Conservation (phyloP, 768 basidiomycete genomes). For the Mrakia frigida region DNA sequence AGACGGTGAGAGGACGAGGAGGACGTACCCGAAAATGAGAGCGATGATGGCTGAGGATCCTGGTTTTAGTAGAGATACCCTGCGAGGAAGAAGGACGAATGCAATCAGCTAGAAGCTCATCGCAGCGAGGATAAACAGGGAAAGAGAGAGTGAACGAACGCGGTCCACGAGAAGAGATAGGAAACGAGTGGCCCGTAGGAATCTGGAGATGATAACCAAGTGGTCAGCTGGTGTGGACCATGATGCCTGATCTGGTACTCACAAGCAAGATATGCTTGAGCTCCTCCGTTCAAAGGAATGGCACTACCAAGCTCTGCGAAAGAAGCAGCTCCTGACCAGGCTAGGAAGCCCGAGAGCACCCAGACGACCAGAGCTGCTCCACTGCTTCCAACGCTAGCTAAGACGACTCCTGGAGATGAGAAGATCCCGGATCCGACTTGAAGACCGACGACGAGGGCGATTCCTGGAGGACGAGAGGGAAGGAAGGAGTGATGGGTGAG, state of each 20-base stretch:
- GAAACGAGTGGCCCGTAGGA: conserved; percentile 49
- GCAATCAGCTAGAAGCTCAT: conserved; percentile 50
- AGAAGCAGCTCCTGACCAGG: conserved; percentile 25
- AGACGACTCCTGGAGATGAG: conserved; percentile 16
- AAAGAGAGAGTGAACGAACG: conserved; percentile 77
- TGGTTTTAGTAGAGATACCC: conserved; percentile 22
- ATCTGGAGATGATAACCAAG: neutral
- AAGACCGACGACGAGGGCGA: conserved; percentile 29
- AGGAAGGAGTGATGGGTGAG: neutral
- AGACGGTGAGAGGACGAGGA: neutral
- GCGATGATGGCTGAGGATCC: conserved; percentile 23
- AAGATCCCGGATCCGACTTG: conserved; percentile 29
- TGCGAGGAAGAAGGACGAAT: neutral
- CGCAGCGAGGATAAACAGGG: no score
- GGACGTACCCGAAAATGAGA: conserved; percentile 13
- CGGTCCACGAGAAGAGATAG: conserved; percentile 92
- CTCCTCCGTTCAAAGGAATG: conserved; percentile 28
- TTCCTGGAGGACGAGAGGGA: neutral
- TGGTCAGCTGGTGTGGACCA: neutral
- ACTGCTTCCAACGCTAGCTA: neutral
- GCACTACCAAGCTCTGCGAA: conserved; percentile 27
- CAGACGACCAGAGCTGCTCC: conserved; percentile 28
- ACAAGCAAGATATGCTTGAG: conserved; percentile 30
- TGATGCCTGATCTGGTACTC: neutral
- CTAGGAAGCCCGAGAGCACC: conserved; percentile 20